Percentiles rank a stretch among this genome's conserved stretches.
phyloP scores from a whole-genome alignment of 805 yeast genomes.

The Yamadazyma olivae region DNA sequence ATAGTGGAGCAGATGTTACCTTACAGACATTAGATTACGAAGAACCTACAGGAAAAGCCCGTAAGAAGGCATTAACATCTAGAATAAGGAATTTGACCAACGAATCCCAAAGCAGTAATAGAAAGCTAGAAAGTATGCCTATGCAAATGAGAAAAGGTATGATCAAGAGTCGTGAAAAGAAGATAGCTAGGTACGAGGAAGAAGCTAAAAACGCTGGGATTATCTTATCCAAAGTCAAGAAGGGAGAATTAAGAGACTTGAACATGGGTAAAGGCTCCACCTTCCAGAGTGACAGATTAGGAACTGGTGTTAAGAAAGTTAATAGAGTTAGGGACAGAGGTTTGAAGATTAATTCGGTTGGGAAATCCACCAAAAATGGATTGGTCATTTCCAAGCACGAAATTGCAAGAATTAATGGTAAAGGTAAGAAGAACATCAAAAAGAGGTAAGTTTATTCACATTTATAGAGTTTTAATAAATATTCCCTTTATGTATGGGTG shows the following conservation, averaged over 20 bases:
- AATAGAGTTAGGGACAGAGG: slow-evolving; percentile 67
- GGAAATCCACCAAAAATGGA: slow-evolving; percentile 77
- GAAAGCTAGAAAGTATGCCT: slow-evolving; percentile 74
- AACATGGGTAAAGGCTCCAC: slow-evolving; percentile 55
- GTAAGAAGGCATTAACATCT: slow-evolving; percentile 60
- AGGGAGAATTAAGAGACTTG: slow-evolving; percentile 61
- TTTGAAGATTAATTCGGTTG: slow-evolving; percentile 70
- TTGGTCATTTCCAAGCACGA: slow-evolving; percentile 66
- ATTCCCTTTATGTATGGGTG: too few relatives aligned
- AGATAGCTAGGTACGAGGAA: slow-evolving; percentile 56
- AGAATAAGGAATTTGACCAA: slow-evolving; percentile 46
- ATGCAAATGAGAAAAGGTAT: slow-evolving; percentile 87
- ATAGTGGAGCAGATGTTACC: slow-evolving; percentile 69
- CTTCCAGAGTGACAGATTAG: slow-evolving; percentile 49
- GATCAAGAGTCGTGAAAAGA: slow-evolving; percentile 52
- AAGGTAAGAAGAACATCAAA: neutral
- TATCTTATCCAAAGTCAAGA: slow-evolving; percentile 66
- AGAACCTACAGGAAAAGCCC: slow-evolving; percentile 64
- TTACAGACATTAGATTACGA: slow-evolving; percentile 59
- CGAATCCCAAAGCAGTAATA: slow-evolving; percentile 43
- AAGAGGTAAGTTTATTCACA: too few relatives aligned
- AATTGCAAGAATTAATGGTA: slow-evolving; percentile 43
- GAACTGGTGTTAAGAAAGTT: slow-evolving; percentile 38
- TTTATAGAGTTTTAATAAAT: too few relatives aligned
- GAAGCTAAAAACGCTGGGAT: slow-evolving; percentile 92